phyloP scores from a whole-genome alignment of 2,329 filamentous ascomycete genomes.

The Fusarium nanum region DNA sequence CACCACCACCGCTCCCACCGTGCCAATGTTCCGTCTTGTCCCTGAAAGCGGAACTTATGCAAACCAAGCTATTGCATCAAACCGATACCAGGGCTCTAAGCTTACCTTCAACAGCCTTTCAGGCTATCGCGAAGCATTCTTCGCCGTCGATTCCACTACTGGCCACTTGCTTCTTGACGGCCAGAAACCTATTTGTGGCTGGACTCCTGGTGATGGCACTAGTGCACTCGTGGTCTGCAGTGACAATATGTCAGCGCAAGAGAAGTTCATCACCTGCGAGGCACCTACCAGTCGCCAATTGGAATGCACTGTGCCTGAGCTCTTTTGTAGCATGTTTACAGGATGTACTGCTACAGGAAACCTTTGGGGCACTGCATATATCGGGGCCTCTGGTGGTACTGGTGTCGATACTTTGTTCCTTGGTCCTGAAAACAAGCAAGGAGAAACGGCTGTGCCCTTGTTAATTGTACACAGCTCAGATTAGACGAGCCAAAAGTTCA shows the following conservation, averaged over 20 bases:
- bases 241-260: background rate
- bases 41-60: background rate
- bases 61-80: background rate
- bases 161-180: background rate
- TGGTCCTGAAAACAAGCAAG: background rate
- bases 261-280: background rate
- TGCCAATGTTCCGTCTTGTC: background rate
- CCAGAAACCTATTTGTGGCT: background rate
- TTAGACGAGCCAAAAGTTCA: background rate
- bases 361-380: background rate
- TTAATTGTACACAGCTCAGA: background rate
- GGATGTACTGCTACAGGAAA: accelerated
- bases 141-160: background rate
- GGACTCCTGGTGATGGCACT: background rate
- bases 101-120: background rate
- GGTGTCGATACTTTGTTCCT: background rate
- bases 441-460: background rate
- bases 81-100: background rate
- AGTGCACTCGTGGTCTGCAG: background rate
- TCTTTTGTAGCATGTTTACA: background rate
- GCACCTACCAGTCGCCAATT: background rate
- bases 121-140: background rate
- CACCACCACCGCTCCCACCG: background rate
- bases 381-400: background rate
- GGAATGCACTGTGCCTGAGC: background rate